Evolutionary conservation across 768 basidiomycete species (phyloP).

Genomic region (Boletus reticulatus): DNA sequence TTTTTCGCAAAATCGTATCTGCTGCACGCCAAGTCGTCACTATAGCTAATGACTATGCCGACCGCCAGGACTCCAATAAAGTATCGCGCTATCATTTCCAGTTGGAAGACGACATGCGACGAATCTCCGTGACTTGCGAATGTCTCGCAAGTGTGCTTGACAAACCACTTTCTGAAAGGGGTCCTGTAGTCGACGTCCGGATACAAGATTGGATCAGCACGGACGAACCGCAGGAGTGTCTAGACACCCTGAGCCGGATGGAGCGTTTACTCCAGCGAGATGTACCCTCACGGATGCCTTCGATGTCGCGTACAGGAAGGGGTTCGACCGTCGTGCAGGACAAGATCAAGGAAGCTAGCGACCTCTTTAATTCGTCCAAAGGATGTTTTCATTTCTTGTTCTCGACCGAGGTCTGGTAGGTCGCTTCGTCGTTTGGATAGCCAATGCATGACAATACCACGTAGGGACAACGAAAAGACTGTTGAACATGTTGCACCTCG

Average conservation of each 20-base stretch:
- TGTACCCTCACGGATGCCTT: not conserved
- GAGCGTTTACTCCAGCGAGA: not conserved
- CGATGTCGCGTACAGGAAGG: not conserved
- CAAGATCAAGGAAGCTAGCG: not conserved
- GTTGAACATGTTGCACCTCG: not conserved
- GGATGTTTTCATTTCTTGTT: not conserved
- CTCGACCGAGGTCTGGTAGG: conserved; percentile 1
- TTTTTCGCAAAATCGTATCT: conserved; percentile 1
- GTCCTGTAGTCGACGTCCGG: not conserved
- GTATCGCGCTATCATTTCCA: conserved; percentile 1
- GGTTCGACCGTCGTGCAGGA: not conserved
- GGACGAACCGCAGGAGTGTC: not conserved
- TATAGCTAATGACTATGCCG: not conserved
- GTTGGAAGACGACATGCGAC: conserved; percentile 4
- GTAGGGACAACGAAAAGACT: not conserved
- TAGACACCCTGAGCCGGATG: not conserved
- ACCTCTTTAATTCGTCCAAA: not conserved
- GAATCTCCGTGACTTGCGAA: conserved; percentile 4
- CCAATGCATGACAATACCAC: too few relatives aligned
- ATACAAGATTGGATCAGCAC: conserved; percentile 3
- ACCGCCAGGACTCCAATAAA: not conserved
- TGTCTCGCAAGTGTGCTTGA: not conserved
- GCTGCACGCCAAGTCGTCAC: not conserved
- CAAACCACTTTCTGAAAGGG: not conserved
- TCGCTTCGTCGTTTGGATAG: not conserved